phyloP scores from a whole-genome alignment of 495 filamentous ascomycete genomes.

The Neurospora africana region DNA sequence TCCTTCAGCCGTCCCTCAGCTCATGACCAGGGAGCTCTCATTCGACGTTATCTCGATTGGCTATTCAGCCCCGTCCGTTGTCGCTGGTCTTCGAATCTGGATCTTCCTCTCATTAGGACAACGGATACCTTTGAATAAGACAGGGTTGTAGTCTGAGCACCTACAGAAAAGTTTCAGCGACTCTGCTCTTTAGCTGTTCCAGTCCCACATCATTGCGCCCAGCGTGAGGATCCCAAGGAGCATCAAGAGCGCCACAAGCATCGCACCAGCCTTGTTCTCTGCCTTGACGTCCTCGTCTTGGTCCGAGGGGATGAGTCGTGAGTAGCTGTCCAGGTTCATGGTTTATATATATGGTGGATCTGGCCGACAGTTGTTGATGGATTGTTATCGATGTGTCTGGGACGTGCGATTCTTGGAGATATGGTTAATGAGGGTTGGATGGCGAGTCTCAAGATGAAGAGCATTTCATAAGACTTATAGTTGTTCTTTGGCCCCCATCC shows the following conservation, averaged over 20 bases:
- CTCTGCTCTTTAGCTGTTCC: not conserved
- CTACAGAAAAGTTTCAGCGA: not conserved
- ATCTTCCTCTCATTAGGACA: not conserved
- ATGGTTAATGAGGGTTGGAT: not conserved
- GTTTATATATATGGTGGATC: not conserved
- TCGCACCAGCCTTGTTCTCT: not conserved
- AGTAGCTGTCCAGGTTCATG: constrained; percentile 23
- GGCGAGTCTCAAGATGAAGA: not conserved
- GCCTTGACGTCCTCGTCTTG: constrained; percentile 10
- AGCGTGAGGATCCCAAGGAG: not conserved
- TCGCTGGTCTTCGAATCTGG: not conserved
- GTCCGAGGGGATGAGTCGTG: constrained; percentile 14
- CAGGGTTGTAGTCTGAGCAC: not conserved
- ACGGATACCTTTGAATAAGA: not conserved
- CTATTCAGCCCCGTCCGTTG: not conserved
- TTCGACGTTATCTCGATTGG: not conserved
- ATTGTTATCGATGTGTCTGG: not conserved
- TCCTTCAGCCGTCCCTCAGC: not conserved
- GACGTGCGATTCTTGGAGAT: not conserved
- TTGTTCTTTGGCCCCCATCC: not conserved
- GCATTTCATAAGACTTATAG: not conserved
- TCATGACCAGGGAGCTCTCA: not conserved
- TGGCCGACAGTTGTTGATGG: not conserved
- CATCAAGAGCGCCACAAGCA: constrained; percentile 1
- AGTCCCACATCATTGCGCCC: constrained; percentile 1